Conservation (phyloP, 108 stramenopile species). For the Pseudonitzschia delicatissima region DNA sequence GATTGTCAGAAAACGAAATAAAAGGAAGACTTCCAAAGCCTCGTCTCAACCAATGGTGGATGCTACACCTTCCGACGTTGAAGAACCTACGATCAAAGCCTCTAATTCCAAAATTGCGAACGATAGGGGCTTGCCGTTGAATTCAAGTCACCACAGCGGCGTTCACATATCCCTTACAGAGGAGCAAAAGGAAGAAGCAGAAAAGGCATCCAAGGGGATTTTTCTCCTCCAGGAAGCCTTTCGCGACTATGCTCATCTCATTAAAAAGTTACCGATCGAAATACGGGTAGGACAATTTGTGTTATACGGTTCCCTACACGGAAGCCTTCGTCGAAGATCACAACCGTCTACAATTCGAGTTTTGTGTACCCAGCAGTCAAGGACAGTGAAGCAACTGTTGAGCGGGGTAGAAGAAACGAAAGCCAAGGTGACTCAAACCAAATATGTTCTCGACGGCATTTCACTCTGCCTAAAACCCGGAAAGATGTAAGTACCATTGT, state of each 20-base stretch:
- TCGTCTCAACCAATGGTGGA: neutral
- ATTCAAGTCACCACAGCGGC: neutral
- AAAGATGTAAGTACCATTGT: conserved; percentile 30
- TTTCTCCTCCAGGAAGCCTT: conserved; percentile 9
- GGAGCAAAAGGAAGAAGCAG: conserved; percentile 16
- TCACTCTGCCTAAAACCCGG: conserved; percentile 66
- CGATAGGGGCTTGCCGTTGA: too few species aligned
- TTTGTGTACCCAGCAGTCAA: conserved; percentile 30
- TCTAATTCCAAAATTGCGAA: neutral
- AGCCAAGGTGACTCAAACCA: neutral
- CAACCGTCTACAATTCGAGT: conserved; percentile 46
- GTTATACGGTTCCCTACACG: conserved; percentile 27
- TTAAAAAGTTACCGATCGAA: conserved; percentile 31
- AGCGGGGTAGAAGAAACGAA: conserved; percentile 1
- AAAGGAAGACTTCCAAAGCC: too few species aligned
- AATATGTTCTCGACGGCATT: conserved; percentile 49
- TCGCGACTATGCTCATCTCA: conserved; percentile 6
- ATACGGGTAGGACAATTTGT: conserved; percentile 37
- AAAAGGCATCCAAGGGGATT: conserved; percentile 7
- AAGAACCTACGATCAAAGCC: neutral
- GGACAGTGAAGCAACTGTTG: conserved; percentile 7
- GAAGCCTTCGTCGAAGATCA: conserved; percentile 26
- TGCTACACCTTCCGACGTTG: neutral
- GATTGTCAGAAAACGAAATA: neutral
- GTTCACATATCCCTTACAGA: conserved; percentile 9